phyloP scores from a whole-genome alignment of 2,329 filamentous ascomycete species.

The Cladosporium sp. region DNA sequence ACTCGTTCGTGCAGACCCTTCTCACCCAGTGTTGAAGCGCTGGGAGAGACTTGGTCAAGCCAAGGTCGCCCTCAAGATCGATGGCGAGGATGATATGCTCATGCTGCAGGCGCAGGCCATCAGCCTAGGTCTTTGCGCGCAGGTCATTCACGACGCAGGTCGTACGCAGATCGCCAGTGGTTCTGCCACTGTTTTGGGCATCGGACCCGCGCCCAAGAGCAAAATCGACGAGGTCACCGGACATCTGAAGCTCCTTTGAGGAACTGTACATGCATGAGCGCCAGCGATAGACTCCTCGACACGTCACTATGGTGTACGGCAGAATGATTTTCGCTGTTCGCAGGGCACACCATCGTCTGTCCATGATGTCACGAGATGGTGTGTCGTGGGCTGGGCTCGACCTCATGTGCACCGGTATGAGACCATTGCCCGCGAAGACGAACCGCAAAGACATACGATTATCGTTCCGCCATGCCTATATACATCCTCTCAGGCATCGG shows the following conservation, averaged over 20 bases:
- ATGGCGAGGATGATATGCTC: conserved; percentile 77
- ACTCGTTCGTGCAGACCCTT: conserved; percentile 59
- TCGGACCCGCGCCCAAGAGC: conserved; percentile 73
- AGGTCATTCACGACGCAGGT: conserved; percentile 92
- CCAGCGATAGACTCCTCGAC: not conserved
- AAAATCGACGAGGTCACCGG: conserved; percentile 85
- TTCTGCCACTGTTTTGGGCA: conserved; percentile 87
- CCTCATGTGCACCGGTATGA: not conserved
- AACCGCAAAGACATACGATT: not conserved
- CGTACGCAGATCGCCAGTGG: conserved; percentile 94
- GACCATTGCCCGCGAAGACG: not conserved
- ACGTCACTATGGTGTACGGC: not conserved
- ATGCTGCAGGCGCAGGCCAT: conserved; percentile 78
- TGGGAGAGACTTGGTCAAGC: conserved; percentile 89
- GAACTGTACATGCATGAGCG: conserved; percentile 10
- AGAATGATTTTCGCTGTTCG: not conserved
- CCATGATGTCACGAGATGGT: not conserved
- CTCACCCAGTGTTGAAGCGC: conserved; percentile 68
- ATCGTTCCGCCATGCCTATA: not conserved
- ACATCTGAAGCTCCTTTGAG: conserved; percentile 76
- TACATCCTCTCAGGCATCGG: not conserved
- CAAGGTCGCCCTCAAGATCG: conserved; percentile 89
- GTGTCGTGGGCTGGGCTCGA: not conserved
- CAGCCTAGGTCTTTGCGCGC: conserved; percentile 80
- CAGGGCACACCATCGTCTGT: not conserved